Base-by-base conservation (phyloP, 2,329 filamentous ascomycete species). In the Curvularia eragrostidis region DNA sequence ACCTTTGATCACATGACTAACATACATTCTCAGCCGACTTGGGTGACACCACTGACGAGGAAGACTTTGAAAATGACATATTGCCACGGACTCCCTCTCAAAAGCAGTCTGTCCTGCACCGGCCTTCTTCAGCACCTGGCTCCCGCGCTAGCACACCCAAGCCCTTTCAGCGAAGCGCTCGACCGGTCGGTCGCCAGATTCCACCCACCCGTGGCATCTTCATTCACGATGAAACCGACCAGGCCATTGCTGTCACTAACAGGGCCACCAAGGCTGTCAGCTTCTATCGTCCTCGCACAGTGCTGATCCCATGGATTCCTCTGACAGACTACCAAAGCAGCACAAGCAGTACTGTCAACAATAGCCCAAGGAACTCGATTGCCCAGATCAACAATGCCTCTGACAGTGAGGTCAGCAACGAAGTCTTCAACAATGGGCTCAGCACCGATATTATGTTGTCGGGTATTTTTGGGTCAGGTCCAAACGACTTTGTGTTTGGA, bases 361-460 rank as follows among this genome's bases (percentile, higher is more conserved):
- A 77, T 61, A 78, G 76, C 51, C 77, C 77, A 7, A 67, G 73
- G 23, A 70, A 71, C 28, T 74, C 73, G n/a, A 65, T 75, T 53
- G 69, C 69, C 7, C 72, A 72, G 18, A 59, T 76, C 51, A 72
- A 75, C 52, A 72, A 75, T 47, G 69, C 67, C 19, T 77, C 76
- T 5, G 75, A 79, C 44, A 78, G 76, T 53, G 77, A 80, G 59
- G 66, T 73, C 26, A 73, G 70, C 60, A 73, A 75, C 51, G 74
- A 73, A 48, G 62, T 73, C 26, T 66, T 74, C 62, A 73, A 67
- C 41, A 74, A 72, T 36, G 63, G 68, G 24, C 58, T 69, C 34
- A 64, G 61, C 18, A 87, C 88, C 54, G 90, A 91, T 58, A 83
- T 93, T 63, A 93, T 93, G 90, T 87, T 93, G 79, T 89, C 88